Percentiles rank a stretch among this genome's conserved stretches.
phyloP scores from a whole-genome alignment of 441 rosid genomes.

The Pelargonium citronellum region DNA sequence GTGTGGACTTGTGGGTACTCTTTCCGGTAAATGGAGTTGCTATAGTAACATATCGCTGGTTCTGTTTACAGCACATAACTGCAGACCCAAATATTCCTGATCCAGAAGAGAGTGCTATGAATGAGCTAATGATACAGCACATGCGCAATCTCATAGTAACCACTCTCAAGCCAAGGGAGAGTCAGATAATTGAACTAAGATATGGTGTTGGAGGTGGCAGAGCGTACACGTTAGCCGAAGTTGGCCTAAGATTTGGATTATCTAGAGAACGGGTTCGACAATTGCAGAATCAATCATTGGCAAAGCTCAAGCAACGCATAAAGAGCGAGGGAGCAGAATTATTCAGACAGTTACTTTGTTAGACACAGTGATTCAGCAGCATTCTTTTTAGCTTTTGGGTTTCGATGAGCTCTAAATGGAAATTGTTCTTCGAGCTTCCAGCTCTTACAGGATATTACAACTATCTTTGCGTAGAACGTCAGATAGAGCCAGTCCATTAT shows the following conservation, averaged over 20 bases:
- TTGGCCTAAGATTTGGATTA: conserved; percentile 56
- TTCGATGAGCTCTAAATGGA: neutral
- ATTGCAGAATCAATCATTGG: conserved; percentile 64
- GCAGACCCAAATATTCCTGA: conserved; percentile 57
- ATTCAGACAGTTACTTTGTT: conserved; percentile 53
- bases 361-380: conserved; percentile 19
- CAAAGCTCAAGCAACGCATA: conserved; percentile 64
- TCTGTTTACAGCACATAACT: conserved; percentile 54
- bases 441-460: neutral
- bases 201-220: conserved; percentile 67
- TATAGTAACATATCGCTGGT: neutral
- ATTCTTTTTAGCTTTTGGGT: neutral
- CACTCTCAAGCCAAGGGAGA: conserved; percentile 56
- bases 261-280: conserved; percentile 75
- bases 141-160: conserved; percentile 45
- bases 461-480: neutral
- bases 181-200: conserved; percentile 62
- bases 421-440: neutral
- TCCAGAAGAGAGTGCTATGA: conserved; percentile 52
- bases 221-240: conserved; percentile 54
- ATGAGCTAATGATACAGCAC: conserved; percentile 67
- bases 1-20: no score
- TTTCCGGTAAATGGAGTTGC: no score
- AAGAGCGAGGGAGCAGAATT: conserved; percentile 52
- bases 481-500: neutral